Conservation (phyloP, 352 stramenopile genomes). For the Phytophthora agathidicida region DNA sequence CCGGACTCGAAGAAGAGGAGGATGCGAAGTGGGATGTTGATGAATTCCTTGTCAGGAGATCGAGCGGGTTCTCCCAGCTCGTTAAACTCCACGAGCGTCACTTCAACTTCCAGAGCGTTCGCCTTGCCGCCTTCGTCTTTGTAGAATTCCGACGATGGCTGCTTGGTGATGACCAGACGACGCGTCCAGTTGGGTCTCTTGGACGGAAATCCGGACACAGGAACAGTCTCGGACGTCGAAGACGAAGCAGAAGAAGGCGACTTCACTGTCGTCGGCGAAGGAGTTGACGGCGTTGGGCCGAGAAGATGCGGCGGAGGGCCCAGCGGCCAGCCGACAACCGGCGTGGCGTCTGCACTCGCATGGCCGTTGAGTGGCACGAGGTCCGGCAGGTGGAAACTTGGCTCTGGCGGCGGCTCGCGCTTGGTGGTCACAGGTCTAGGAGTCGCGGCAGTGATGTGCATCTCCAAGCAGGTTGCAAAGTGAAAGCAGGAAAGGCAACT, state of each 20-base stretch:
- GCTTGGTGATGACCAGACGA: conserved; percentile 85
- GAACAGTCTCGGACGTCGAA: conserved; percentile 8
- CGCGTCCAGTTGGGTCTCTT: conserved; percentile 69
- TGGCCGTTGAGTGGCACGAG: conserved; percentile 14
- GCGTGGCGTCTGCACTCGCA: background rate
- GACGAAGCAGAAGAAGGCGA: background rate
- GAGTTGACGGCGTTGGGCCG: conserved; percentile 14
- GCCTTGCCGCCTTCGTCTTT: conserved; percentile 90
- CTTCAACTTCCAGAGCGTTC: conserved; percentile 80
- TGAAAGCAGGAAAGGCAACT: conserved; percentile 19
- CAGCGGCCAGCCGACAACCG: conserved; percentile 26
- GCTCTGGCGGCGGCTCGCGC: conserved; percentile 16
- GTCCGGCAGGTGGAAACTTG: conserved; percentile 31
- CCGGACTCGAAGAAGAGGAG: conserved; percentile 86
- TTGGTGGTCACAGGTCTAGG: conserved; percentile 19
- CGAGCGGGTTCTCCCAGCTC: conserved; percentile 66
- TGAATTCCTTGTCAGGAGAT: conserved; percentile 73
- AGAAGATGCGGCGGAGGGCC: conserved; percentile 28
- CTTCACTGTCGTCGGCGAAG: conserved; percentile 7
- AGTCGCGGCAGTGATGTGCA: conserved; percentile 37
- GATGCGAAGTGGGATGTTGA: conserved; percentile 83
- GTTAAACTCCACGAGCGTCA: conserved; percentile 85
- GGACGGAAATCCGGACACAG: conserved; percentile 7
- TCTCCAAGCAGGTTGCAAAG: conserved; percentile 34
- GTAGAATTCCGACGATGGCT: conserved; percentile 87